Percentiles rank a stretch among this genome's conserved stretches.
phyloP scores from a whole-genome alignment of 2,329 filamentous ascomycete genomes.

The Diplodia sapinea region DNA sequence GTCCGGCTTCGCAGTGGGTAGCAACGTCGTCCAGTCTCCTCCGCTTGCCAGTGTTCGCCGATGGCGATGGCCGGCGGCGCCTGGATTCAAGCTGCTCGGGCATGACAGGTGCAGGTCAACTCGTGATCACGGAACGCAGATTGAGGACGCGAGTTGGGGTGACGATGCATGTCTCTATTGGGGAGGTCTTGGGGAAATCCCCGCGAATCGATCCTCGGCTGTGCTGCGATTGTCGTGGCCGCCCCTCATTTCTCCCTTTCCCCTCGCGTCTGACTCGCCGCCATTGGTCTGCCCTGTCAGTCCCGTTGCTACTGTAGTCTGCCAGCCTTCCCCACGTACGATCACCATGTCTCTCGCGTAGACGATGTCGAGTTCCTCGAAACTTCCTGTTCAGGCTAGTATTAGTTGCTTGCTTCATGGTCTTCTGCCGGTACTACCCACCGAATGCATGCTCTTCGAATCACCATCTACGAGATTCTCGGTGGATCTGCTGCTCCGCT shows the following conservation, averaged over 20 bases:
- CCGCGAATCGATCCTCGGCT: slow-evolving; percentile 16
- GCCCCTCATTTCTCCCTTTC: neutral
- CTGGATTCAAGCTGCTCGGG: neutral
- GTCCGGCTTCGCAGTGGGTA: neutral
- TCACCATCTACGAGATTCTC: slow-evolving; percentile 18
- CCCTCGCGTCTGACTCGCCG: neutral
- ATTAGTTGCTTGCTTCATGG: neutral
- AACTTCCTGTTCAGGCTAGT: slow-evolving; percentile 27
- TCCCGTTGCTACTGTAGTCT: neutral
- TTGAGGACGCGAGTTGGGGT: neutral
- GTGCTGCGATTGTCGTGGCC: slow-evolving; percentile 17
- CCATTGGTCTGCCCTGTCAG: neutral
- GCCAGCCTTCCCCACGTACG: neutral
- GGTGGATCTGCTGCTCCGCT: slow-evolving; percentile 4
- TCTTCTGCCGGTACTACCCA: neutral
- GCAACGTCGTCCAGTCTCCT: slow-evolving; percentile 4
- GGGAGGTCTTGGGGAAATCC: slow-evolving; percentile 6
- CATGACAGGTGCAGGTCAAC: slow-evolving; percentile 3
- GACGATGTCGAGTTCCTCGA: neutral
- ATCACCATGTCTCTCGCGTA: neutral
- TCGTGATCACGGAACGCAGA: neutral
- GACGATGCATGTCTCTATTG: neutral
- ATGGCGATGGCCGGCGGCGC: neutral
- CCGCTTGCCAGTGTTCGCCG: slow-evolving; percentile 2
- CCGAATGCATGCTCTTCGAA: slow-evolving; percentile 17